Evolutionary conservation across 2,329 filamentous ascomycete species (phyloP).

Genomic region (Aureobasidium sp.): DNA sequence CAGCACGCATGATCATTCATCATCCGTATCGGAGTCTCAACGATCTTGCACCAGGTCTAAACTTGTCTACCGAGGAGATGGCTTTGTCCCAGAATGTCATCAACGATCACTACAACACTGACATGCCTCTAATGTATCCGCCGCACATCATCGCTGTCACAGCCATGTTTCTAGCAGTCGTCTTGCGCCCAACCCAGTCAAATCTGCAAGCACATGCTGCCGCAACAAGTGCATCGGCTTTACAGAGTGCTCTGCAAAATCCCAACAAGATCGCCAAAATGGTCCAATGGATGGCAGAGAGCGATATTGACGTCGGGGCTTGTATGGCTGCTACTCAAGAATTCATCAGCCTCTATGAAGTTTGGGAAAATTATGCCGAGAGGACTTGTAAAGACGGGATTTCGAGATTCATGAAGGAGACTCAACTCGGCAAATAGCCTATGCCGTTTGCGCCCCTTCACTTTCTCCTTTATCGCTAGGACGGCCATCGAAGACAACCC

Average conservation of each 20-base stretch:
- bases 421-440: background rate
- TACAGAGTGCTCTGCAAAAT: conserved; percentile 17
- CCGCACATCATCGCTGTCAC: conserved; percentile 87
- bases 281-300: conserved; percentile 76
- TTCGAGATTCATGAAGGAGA: conserved; percentile 52
- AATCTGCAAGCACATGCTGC: conserved; percentile 35
- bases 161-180: conserved; percentile 74
- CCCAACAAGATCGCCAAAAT: conserved; percentile 34
- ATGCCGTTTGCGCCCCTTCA: background rate
- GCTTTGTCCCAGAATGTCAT: conserved; percentile 72
- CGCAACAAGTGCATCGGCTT: conserved; percentile 17
- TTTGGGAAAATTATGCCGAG: conserved; percentile 59
- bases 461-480: background rate
- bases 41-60: conserved; percentile 53
- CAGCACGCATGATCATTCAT: conserved; percentile 79
- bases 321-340: conserved; percentile 88
- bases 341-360: conserved; percentile 79
- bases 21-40: conserved; percentile 80
- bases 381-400: conserved; percentile 57
- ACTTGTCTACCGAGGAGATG: conserved; percentile 65
- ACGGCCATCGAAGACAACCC: too few relatives aligned
- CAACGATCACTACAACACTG: conserved; percentile 89
- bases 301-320: conserved; percentile 72
- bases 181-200: conserved; percentile 59
- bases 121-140: conserved; percentile 74